These are phyloP conservation scores for Neobulgaria alba DNA, from an alignment of 2,329 filamentous ascomycete species.

Conservation along the genomic window DNA sequence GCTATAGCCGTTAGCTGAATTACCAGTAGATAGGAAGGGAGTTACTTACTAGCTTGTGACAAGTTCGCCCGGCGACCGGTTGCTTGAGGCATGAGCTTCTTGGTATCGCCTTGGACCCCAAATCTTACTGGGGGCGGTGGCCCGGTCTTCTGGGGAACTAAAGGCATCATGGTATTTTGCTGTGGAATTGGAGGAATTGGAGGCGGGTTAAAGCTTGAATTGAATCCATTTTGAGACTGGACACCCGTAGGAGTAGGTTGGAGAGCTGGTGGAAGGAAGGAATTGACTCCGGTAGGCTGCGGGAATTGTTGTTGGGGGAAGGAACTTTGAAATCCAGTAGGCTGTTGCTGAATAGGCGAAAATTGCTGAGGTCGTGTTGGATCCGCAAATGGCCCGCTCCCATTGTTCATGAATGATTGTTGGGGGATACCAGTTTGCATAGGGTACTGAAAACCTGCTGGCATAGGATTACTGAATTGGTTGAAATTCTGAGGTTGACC, in stretches of 20 bases:
- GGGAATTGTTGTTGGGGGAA: constrained; percentile 32
- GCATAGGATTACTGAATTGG: constrained; percentile 22
- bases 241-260: constrained; percentile 52
- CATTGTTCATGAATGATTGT: constrained; percentile 34
- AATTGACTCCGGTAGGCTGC: constrained; percentile 41
- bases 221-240: constrained; percentile 40
- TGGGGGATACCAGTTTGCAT: constrained; percentile 22
- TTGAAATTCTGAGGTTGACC: constrained; percentile 25
- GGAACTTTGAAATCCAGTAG: constrained; percentile 39
- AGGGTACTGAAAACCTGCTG: constrained; percentile 21
- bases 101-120: constrained; percentile 62
- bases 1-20: constrained; percentile 35
- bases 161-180: constrained; percentile 48
- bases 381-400: constrained; percentile 45
- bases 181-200: constrained; percentile 45
- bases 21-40: constrained; percentile 1
- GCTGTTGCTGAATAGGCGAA: constrained; percentile 41
- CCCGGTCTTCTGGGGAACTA: constrained; percentile 72
- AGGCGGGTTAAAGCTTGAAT: constrained; percentile 33
- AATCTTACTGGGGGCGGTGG: constrained; percentile 85
- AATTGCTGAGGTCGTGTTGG: constrained; percentile 47
- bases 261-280: constrained; percentile 48
- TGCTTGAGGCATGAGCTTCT: constrained; percentile 74
- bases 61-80: constrained; percentile 88
- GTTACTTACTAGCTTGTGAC: constrained; percentile 84